Evolutionary conservation across 208 protist species (phyloP).

Genomic region (Lotmaria passim): DNA sequence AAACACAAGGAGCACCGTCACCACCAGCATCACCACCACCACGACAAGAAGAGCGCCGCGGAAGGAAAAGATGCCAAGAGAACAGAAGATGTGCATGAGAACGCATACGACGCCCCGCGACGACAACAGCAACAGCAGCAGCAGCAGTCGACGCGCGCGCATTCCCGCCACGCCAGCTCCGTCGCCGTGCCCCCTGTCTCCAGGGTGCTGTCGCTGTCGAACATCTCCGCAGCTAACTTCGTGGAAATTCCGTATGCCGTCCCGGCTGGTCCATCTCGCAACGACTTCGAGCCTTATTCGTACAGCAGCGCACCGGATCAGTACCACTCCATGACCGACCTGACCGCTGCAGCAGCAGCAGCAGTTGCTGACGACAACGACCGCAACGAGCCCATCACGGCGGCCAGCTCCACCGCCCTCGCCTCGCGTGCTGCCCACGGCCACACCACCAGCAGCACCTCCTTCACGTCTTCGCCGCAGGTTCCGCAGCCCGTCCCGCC

Average conservation of each 20-base stretch:
- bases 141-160: neutral
- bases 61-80: no score
- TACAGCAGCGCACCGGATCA: neutral
- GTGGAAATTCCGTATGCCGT: slow-evolving; percentile 38
- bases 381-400: slow-evolving; percentile 2
- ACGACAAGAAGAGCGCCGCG: neutral
- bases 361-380: neutral
- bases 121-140: no score
- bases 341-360: neutral
- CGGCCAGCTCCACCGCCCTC: slow-evolving; percentile 5
- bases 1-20: neutral
- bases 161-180: neutral
- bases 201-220: slow-evolving; percentile 4
- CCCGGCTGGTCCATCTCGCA: slow-evolving; percentile 18
- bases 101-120: no score
- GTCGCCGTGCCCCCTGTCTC: slow-evolving; percentile 3
- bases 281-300: slow-evolving; percentile 14
- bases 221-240: slow-evolving; percentile 26
- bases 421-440: neutral
- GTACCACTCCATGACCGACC: neutral
- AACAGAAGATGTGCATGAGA: no score
- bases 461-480: neutral
- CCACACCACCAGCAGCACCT: slow-evolving; percentile 16
- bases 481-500: neutral
- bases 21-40: slow-evolving; percentile 7